These are phyloP conservation scores for Gaertneriomyces sp. DNA, from an alignment of 192 early-diverging fungal species.

Conservation along the genomic window DNA sequence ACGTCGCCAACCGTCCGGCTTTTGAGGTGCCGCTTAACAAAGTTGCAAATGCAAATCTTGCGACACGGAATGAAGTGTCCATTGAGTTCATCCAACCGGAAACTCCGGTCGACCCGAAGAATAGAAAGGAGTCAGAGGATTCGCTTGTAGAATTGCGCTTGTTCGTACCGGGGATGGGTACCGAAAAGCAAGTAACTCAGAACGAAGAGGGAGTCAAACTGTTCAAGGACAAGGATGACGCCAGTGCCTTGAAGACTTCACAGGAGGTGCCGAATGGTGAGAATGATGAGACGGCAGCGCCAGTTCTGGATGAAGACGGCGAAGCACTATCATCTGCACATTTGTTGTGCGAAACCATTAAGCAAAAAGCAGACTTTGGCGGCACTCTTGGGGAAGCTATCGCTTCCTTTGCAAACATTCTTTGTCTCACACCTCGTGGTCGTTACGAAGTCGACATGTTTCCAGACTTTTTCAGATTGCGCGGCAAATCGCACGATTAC, in stretches of 20 bases:
- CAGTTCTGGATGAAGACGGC: conserved; percentile 62
- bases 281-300: conserved; percentile 33
- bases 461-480: conserved; percentile 83
- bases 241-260: neutral
- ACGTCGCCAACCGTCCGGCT: conserved; percentile 73
- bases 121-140: conserved; percentile 61
- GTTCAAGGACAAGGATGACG: conserved; percentile 45
- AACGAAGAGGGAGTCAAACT: conserved; percentile 39
- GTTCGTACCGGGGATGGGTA: conserved; percentile 81
- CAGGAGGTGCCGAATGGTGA: conserved; percentile 37
- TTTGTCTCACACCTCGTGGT: conserved; percentile 92
- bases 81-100: conserved; percentile 80
- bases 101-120: conserved; percentile 43
- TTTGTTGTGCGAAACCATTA: conserved; percentile 87
- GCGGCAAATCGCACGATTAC: conserved; percentile 98
- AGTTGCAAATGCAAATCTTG: conserved; percentile 80
- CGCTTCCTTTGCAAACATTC: conserved; percentile 80
- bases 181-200: conserved; percentile 52
- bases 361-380: conserved; percentile 84
- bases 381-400: conserved; percentile 83
- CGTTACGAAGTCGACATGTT: conserved; percentile 95
- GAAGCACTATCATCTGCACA: conserved; percentile 64
- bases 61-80: conserved; percentile 87
- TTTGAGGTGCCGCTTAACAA: conserved; percentile 89
- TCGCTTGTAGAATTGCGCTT: conserved; percentile 87